Percentiles rank a stretch among this genome's conserved stretches.
These are phyloP conservation scores for Setaria viridis DNA, from an alignment of 202 grass and related monocot genomes.

Conservation along the genomic window DNA sequence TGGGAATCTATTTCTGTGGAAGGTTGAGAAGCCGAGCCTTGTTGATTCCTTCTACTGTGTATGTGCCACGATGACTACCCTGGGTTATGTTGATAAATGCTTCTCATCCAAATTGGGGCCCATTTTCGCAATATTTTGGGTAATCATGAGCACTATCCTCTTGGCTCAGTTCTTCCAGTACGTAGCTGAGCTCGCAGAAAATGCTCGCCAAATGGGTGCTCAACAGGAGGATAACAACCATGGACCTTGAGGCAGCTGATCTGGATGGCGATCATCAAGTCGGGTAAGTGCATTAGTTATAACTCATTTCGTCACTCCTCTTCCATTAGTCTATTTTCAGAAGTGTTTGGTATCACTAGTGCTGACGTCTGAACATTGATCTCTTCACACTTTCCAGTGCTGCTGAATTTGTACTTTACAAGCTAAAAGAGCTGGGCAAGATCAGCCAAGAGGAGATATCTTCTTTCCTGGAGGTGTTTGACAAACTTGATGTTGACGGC, in stretches of 20 bases:
- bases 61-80: conserved; percentile 86
- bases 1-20: conserved; percentile 81
- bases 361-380: conserved; percentile 35
- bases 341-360: background rate
- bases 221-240: conserved; percentile 68
- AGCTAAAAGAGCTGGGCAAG: conserved; percentile 97
- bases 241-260: conserved; percentile 95
- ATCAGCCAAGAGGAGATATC: conserved; percentile 86
- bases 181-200: conserved; percentile 84
- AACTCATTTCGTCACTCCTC: background rate
- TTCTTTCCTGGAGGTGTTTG: conserved; percentile 79
- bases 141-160: conserved; percentile 74
- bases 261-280: conserved; percentile 67
- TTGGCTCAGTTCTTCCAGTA: conserved; percentile 85
- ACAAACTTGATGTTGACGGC: conserved; percentile 78
- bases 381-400: conserved; percentile 48
- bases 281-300: conserved; percentile 57
- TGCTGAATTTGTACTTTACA: conserved; percentile 92
- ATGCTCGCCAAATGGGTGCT: conserved; percentile 91
- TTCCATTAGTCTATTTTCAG: conserved; percentile 1
- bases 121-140: conserved; percentile 85
- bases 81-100: conserved; percentile 90
- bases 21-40: conserved; percentile 77
- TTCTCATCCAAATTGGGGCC: conserved; percentile 75
- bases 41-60: conserved; percentile 94